Evolutionary conservation across 2,329 filamentous ascomycete species (phyloP), one percentile per base, ranked within the genome.

Genomic region (Neofusicoccum laricinum): DNA sequence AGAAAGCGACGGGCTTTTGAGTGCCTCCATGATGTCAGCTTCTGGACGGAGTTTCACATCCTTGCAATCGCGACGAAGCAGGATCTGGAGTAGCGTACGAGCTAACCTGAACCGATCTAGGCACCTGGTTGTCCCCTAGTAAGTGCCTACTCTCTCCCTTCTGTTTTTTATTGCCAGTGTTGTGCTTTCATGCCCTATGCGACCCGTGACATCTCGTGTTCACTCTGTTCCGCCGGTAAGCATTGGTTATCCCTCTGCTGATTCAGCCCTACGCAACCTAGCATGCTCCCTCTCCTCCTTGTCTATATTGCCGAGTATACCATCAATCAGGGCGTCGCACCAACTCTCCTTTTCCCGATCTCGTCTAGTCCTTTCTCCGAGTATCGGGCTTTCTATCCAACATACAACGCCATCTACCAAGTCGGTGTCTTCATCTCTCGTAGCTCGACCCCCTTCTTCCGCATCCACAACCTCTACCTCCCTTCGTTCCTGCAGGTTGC

Each of bases 271-370:
- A 17, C 41, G 40, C 55, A n/a, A 34, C 55, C 34, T 67, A 86
- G 84, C 76, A 98, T 99, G 93, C 83, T 96, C 3, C 95, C 95
- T 0, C 84, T 99, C 14, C 83, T 98, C 38, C 80, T 98, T 15
- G 95, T 99, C 34, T 99, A 97, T 75, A 86, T 98, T 40, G 92
- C 93, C 64, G 95, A 99, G 80, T 99, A 99, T 76, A 96, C 91
- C 63, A 97, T 98, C 77, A 98, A 98, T 79, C 93, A 97, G 80
- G 94, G 93, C 40, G 92, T 98, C 0, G 84, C 92, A 0, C 94
- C 95, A 0, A 97, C 93, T 0, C 82, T 98, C 0, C 85, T 99
- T 4, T 99, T 97, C 73, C 92, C 93, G 0, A 82, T 97, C 0
- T 73, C 83, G 1, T 78, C 85, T 11, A 90, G 91, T 0, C 95